These are phyloP conservation scores for Capsicum rhomboideum DNA, from an alignment of 257 asterid genomes.

Conservation along the genomic window DNA sequence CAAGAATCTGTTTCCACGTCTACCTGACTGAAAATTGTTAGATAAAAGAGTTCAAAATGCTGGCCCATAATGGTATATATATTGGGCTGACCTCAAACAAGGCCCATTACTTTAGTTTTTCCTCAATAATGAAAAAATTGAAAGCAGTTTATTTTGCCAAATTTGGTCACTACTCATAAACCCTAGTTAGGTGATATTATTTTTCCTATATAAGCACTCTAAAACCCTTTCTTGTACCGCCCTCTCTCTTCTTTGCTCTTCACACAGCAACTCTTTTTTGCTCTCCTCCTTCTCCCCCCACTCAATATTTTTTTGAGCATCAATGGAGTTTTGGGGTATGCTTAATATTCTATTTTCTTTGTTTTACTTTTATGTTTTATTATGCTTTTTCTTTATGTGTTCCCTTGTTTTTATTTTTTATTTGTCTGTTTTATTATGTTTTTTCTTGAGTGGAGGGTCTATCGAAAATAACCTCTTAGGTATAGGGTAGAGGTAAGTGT, in stretches of 20 bases:
- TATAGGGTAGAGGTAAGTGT: no score
- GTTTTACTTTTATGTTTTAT: background rate
- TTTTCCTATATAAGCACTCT: constrained; percentile 13
- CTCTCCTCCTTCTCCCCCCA: background rate
- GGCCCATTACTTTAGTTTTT: background rate
- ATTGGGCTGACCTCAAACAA: background rate
- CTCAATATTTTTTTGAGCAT: background rate
- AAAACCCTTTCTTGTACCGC: constrained; percentile 21
- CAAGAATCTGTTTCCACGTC: no score
- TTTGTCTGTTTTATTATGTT: no score
- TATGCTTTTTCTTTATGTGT: no score
- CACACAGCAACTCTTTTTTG: background rate
- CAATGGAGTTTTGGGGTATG: constrained; percentile 75
- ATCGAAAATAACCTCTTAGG: no score
- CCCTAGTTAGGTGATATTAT: constrained; percentile 17
- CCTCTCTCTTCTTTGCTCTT: constrained; percentile 12
- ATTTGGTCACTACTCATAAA: constrained; percentile 4
- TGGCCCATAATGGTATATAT: no score
- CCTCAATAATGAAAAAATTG: background rate
- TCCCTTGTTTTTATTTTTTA: no score
- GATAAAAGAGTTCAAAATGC: no score
- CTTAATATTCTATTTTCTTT: background rate
- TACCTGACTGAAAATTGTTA: no score
- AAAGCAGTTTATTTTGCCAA: background rate
- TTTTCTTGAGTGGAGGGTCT: no score